Percentiles rank a stretch among this genome's conserved stretches.
Conservation (phyloP, 495 filamentous ascomycete genomes). For the Xylaria flabelliformis region DNA sequence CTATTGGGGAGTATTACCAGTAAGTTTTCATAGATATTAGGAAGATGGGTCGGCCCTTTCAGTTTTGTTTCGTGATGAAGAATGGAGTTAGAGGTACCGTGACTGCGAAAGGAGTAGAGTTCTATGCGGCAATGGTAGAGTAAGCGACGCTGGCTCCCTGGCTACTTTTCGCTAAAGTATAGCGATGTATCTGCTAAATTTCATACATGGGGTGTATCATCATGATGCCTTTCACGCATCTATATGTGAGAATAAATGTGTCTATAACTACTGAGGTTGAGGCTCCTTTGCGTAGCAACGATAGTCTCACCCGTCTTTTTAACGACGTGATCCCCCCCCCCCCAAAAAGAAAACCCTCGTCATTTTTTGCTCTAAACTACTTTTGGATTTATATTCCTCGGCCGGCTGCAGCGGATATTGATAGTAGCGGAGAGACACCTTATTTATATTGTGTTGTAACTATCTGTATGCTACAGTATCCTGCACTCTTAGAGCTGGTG, state of each 20-base stretch:
- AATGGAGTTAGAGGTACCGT: background rate
- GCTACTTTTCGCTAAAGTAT: background rate
- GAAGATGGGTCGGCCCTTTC: background rate
- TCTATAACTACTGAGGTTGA: background rate
- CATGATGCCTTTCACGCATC: no score
- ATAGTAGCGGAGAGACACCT: background rate
- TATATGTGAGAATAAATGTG: background rate
- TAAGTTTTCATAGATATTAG: conserved; percentile 46
- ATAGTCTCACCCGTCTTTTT: background rate
- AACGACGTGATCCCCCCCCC: background rate
- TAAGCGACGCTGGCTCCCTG: background rate
- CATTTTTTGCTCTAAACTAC: background rate
- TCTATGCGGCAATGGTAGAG: background rate
- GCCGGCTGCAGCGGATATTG: background rate
- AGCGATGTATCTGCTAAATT: background rate
- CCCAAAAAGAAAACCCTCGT: no score
- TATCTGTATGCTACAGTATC: background rate
- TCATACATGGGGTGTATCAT: background rate
- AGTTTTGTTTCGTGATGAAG: background rate
- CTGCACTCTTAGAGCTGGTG: background rate
- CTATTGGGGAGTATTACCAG: conserved; percentile 67
- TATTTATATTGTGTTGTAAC: background rate
- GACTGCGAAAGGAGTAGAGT: background rate
- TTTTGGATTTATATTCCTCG: background rate
- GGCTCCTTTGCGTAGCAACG: background rate